Conservation (phyloP, 305 asterid species). For the Galium porrigens region DNA sequence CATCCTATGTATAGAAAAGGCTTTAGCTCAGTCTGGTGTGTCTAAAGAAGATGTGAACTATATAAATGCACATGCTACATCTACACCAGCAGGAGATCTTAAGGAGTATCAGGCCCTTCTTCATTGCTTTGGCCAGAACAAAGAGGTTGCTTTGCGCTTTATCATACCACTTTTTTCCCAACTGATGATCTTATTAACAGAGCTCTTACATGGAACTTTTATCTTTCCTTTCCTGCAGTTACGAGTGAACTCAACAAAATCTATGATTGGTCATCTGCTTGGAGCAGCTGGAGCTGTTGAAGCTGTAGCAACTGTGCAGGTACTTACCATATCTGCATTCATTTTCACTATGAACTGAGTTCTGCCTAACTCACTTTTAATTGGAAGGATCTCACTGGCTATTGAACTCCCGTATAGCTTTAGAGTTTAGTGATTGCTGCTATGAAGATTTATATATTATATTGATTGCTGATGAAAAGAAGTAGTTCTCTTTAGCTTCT, state of each 20-base stretch:
- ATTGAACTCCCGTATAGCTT: background rate
- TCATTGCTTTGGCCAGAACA: constrained; percentile 75
- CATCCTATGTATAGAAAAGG: constrained; percentile 73
- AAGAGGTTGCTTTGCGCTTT: constrained; percentile 38
- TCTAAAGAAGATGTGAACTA: constrained; percentile 71
- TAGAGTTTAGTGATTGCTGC: constrained; percentile 6
- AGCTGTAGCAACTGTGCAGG: constrained; percentile 88
- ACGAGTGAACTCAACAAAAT: constrained; percentile 74
- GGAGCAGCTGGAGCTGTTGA: constrained; percentile 96
- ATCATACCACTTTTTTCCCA: background rate
- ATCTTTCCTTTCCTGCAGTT: constrained; percentile 34
- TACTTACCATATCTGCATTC: constrained; percentile 11
- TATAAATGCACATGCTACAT: constrained; percentile 86
- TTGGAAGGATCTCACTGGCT: background rate
- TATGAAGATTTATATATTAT: background rate
- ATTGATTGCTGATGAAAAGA: background rate
- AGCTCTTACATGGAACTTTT: constrained; percentile 13
- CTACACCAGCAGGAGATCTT: constrained; percentile 81
- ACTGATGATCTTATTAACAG: background rate
- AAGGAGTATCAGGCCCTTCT: constrained; percentile 70
- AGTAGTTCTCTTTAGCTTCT: background rate
- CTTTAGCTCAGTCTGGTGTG: constrained; percentile 75
- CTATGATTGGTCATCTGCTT: constrained; percentile 80
- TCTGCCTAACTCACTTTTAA: background rate
- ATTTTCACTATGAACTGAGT: constrained; percentile 1